Percentiles rank a stretch among this genome's conserved stretches.
These are phyloP conservation scores for Pythium sp. DNA, from an alignment of 352 stramenopile species.

Conservation along the genomic window DNA sequence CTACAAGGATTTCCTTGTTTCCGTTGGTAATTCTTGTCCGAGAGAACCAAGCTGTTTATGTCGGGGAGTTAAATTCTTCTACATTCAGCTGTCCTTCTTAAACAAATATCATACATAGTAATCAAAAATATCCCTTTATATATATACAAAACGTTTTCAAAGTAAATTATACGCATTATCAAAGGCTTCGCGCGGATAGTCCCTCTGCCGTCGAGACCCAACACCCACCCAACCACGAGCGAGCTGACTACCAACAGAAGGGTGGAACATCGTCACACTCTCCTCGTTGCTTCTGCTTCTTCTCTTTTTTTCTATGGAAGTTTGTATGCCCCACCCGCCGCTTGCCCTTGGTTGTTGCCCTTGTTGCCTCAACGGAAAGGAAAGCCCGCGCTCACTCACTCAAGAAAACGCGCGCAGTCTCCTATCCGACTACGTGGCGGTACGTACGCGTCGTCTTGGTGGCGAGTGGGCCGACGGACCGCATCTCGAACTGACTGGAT, in stretches of 20 bases:
- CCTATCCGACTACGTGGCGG: slow-evolving; percentile 1
- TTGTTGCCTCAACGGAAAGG: neutral
- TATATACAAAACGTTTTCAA: neutral
- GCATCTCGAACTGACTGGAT: neutral
- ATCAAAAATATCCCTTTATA: neutral
- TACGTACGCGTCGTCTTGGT: neutral
- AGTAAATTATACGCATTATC: neutral
- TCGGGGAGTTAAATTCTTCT: neutral
- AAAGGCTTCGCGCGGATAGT: too few species aligned
- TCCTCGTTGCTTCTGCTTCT: neutral
- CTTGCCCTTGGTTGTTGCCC: neutral
- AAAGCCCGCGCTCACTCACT: neutral
- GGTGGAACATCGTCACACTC: slow-evolving; percentile 7
- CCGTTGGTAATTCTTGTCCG: neutral
- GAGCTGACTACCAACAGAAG: slow-evolving; percentile 6
- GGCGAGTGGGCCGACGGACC: neutral
- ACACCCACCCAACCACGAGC: neutral
- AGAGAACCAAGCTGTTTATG: neutral
- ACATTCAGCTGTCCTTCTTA: neutral
- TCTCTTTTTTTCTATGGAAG: slow-evolving; percentile 3
- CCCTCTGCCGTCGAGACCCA: neutral
- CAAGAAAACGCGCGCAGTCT: slow-evolving; percentile 1
- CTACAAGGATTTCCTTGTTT: neutral
- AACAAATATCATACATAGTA: neutral
- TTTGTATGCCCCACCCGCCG: neutral